Evolutionary conservation across 108 stramenopile genomes (phyloP).

Genomic region (Epithemia pelagica): DNA sequence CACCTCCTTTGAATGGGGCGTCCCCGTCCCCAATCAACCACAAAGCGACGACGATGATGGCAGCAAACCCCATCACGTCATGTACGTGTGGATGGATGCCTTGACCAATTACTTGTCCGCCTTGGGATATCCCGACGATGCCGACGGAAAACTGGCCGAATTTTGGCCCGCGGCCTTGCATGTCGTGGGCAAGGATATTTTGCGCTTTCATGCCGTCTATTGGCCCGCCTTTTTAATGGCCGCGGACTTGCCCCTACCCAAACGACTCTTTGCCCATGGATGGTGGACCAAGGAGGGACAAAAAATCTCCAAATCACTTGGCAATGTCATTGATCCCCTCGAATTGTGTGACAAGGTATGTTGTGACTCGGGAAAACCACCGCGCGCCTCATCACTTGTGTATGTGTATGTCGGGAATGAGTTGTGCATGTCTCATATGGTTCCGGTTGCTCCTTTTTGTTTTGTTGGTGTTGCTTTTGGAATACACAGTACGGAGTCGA

Average conservation of each 20-base stretch:
- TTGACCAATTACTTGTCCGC: constrained; percentile 94
- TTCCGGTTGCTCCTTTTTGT: neutral
- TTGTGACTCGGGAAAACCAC: too few species aligned
- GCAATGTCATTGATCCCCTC: constrained; percentile 93
- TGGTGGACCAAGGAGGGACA: constrained; percentile 98
- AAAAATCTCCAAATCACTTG: constrained; percentile 92
- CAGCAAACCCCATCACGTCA: constrained; percentile 58
- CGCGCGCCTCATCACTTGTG: too few species aligned
- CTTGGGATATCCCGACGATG: constrained; percentile 76
- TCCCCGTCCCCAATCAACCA: constrained; percentile 83
- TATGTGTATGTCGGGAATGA: too few species aligned
- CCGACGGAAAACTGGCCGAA: constrained; percentile 46
- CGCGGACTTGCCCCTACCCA: constrained; percentile 88
- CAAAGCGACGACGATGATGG: constrained; percentile 15
- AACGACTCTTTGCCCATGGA: constrained; percentile 92
- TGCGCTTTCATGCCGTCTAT: constrained; percentile 95
- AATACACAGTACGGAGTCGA: constrained; percentile 78
- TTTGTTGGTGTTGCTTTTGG: neutral
- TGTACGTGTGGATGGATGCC: constrained; percentile 99
- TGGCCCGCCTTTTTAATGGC: constrained; percentile 98
- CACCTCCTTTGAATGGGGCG: constrained; percentile 92
- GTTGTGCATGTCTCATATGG: too few species aligned
- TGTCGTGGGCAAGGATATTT: constrained; percentile 97
- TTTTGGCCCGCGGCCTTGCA: constrained; percentile 89
- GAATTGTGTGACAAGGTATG: constrained; percentile 69